These are phyloP conservation scores for Rhododendron kiyosumense DNA, from an alignment of 148 eudicot species.

Conservation along the genomic window DNA sequence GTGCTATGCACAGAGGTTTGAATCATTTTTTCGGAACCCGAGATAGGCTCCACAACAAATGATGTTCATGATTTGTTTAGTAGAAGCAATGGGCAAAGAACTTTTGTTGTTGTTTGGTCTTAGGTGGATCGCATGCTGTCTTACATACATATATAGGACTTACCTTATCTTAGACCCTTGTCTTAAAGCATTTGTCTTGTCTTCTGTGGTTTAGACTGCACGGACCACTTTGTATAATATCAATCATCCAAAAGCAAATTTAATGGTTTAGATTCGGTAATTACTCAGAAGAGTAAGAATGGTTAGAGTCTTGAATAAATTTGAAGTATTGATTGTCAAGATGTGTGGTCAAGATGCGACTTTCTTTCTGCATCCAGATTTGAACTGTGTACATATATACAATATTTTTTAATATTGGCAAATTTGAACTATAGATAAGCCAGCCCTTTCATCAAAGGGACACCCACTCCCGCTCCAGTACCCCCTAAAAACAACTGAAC, in stretches of 20 bases:
- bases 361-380: too few relatives aligned
- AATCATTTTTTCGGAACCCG: too few relatives aligned
- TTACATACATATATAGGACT: background rate
- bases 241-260: background rate
- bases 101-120: background rate
- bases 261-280: too few relatives aligned
- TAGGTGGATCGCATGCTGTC: background rate
- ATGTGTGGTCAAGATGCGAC: background rate
- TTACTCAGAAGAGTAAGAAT: background rate
- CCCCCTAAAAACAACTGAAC: background rate
- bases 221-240: background rate
- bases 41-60: too few relatives aligned
- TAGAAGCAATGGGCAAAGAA: background rate
- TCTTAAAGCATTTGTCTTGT: background rate
- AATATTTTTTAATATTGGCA: background rate
- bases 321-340: background rate
- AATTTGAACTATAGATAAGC: background rate
- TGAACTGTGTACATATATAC: too few relatives aligned
- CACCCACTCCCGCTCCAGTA: background rate
- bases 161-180: background rate
- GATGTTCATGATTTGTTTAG: background rate
- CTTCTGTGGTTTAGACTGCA: background rate
- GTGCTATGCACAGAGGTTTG: too few relatives aligned
- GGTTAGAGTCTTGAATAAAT: background rate
- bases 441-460: background rate